phyloP scores from a whole-genome alignment of 2,329 filamentous ascomycete genomes.

The Erysiphe pulchra region DNA sequence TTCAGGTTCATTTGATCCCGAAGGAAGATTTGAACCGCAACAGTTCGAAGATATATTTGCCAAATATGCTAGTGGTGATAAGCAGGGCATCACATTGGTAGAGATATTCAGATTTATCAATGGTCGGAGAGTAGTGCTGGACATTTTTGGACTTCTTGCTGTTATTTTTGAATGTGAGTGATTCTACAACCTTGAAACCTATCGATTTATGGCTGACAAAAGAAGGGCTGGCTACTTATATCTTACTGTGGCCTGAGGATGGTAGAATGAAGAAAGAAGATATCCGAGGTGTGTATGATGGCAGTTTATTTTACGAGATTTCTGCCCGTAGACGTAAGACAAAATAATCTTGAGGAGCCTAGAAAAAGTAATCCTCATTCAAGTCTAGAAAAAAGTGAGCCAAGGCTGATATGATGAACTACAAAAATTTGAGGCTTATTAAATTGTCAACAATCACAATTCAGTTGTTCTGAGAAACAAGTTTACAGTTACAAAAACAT shows the following conservation, averaged over 20 bases:
- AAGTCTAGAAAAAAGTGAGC: too few species aligned
- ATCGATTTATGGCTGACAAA: background rate
- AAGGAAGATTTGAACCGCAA: conserved; percentile 23
- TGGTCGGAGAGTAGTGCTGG: conserved; percentile 18
- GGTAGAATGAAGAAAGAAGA: conserved; percentile 31
- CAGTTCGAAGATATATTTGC: conserved; percentile 24
- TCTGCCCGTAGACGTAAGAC: conserved; percentile 4
- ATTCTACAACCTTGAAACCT: background rate
- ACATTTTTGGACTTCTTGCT: conserved; percentile 17
- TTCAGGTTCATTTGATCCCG: conserved; percentile 20
- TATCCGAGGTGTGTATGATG: conserved; percentile 24
- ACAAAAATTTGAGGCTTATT: too few species aligned
- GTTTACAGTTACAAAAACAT: too few species aligned
- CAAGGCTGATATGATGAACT: too few species aligned
- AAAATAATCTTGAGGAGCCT: background rate
- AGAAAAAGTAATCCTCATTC: background rate
- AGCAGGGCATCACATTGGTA: conserved; percentile 15
- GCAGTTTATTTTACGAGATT: conserved; percentile 23
- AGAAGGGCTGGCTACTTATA: conserved; percentile 22
- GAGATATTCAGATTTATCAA: conserved; percentile 16
- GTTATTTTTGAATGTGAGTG: conserved; percentile 14
- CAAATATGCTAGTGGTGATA: conserved; percentile 18
- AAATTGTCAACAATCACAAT: too few species aligned
- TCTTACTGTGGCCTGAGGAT: conserved; percentile 28
- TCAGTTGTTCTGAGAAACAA: too few species aligned